phyloP scores from a whole-genome alignment of 2,329 filamentous ascomycete genomes.

The Cladosporium sp. region DNA sequence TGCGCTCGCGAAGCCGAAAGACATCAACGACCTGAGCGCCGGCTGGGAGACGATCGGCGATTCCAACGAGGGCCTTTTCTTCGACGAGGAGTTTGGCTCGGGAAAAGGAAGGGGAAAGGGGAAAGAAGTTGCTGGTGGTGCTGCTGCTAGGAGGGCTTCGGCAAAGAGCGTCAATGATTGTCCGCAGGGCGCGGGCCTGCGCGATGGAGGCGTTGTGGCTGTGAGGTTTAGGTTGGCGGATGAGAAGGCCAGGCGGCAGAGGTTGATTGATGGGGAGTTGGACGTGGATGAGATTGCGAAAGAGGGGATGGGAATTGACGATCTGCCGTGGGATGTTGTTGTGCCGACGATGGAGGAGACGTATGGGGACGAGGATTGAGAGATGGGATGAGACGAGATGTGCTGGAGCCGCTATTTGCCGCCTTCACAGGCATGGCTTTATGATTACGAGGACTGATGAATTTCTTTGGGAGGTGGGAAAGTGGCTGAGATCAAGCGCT shows the following conservation, averaged over 20 bases:
- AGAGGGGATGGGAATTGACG: constrained; percentile 20
- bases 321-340: constrained; percentile 36
- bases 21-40: constrained; percentile 41
- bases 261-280: constrained; percentile 23
- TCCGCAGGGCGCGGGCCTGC: constrained; percentile 38
- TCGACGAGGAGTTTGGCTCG: constrained; percentile 33
- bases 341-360: constrained; percentile 37
- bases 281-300: constrained; percentile 24
- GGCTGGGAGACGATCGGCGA: constrained; percentile 43
- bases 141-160: constrained; percentile 31
- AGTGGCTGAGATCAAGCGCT: constrained; percentile 19
- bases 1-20: constrained; percentile 43
- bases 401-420: not conserved
- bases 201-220: constrained; percentile 37
- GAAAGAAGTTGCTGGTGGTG: constrained; percentile 39
- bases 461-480: not conserved
- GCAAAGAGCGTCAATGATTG: constrained; percentile 38
- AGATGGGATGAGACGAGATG: not conserved
- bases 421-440: not conserved
- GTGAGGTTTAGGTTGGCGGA: constrained; percentile 35
- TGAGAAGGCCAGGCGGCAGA: constrained; percentile 22
- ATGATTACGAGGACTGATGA: not conserved
- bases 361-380: constrained; percentile 29
- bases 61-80: constrained; percentile 25
- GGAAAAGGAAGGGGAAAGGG: constrained; percentile 36